A percentile compares a stretch with the other conserved stretches of the same genome.
phyloP scores from a whole-genome alignment of 2,329 filamentous ascomycete genomes.

The Trichoderma koningii region DNA sequence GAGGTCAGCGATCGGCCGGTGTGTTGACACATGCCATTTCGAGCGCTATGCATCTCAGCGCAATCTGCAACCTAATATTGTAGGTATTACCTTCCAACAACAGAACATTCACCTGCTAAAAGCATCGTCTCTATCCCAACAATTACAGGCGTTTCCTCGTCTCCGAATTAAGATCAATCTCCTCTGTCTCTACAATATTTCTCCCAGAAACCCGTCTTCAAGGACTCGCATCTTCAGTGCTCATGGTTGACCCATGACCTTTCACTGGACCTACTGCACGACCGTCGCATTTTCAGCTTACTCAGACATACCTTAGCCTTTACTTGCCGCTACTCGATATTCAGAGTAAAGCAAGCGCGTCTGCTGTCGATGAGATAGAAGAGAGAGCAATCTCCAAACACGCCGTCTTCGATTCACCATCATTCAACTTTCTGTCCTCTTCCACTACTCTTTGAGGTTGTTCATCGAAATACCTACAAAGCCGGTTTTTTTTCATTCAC shows the following conservation, averaged over 20 bases:
- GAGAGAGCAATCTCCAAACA: neutral
- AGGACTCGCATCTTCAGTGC: neutral
- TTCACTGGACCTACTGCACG: neutral
- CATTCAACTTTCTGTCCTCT: neutral
- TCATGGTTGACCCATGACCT: neutral
- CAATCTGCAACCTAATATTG: neutral
- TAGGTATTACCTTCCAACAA: neutral
- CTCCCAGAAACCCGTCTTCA: no score
- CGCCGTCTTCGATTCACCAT: neutral
- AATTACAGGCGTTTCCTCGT: no score
- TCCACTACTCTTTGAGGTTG: neutral
- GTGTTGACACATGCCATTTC: constrained; percentile 7
- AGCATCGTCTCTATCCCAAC: no score
- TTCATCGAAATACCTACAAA: neutral
- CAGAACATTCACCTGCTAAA: no score
- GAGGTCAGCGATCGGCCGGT: constrained; percentile 16
- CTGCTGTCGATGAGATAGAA: neutral
- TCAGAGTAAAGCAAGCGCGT: constrained; percentile 3
- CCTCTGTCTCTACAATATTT: no score
- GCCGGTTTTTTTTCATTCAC: neutral
- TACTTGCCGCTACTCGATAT: neutral
- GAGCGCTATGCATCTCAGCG: neutral
- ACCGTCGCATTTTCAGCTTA: constrained; percentile 18
- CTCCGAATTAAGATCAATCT: no score
- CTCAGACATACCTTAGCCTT: neutral